These are phyloP conservation scores for Phtheirospermum japonicum DNA, from an alignment of 257 asterid genomes.

Conservation along the genomic window DNA sequence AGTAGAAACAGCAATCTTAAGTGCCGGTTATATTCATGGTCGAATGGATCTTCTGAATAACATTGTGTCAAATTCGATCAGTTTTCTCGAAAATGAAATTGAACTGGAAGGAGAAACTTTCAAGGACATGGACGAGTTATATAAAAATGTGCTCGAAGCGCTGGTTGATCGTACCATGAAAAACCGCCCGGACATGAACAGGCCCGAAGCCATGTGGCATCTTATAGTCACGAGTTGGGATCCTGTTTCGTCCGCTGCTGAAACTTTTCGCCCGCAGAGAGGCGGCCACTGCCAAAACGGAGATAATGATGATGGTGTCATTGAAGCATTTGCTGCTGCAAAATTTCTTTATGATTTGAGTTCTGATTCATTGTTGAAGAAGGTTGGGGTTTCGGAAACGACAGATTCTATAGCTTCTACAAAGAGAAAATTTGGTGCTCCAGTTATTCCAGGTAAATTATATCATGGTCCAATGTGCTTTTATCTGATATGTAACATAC, in stretches of 20 bases:
- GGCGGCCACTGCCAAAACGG: neutral
- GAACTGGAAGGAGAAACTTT: conserved; percentile 13
- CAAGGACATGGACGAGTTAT: conserved; percentile 19
- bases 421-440: neutral
- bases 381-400: no score
- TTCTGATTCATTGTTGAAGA: no score
- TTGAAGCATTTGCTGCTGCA: conserved; percentile 5
- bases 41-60: conserved; percentile 10
- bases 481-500: no score
- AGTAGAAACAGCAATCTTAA: conserved; percentile 20
- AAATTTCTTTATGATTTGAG: conserved; percentile 11
- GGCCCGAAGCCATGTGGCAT: conserved; percentile 22
- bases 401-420: no score
- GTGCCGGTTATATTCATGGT: conserved; percentile 19
- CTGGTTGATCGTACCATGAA: conserved; percentile 16
- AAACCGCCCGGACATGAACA: neutral
- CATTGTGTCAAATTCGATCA: conserved; percentile 16
- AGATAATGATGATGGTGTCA: conserved; percentile 13
- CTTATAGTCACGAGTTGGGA: conserved; percentile 24
- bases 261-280: neutral
- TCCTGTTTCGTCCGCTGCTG: conserved; percentile 19
- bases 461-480: no score
- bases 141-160: neutral
- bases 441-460: neutral
- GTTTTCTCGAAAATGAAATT: conserved; percentile 10